These are phyloP conservation scores for Cladosporium sp. DNA, from an alignment of 2,329 filamentous ascomycete species.

Conservation along the genomic window DNA sequence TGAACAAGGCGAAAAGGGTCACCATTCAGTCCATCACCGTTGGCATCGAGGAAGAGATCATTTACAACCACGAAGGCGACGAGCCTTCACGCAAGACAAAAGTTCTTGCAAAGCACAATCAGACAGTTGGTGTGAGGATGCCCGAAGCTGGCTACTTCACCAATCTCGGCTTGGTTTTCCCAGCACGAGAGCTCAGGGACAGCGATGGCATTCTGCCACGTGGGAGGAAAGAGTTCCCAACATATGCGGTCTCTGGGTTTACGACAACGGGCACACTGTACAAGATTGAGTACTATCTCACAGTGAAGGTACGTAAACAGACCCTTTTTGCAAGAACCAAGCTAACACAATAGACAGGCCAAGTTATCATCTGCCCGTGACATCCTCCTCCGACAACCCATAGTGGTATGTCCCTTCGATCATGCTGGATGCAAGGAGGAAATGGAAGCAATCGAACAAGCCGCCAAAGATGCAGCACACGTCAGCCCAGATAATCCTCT, in stretches of 20 bases:
- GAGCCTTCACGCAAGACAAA: constrained; percentile 89
- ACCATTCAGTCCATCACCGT: constrained; percentile 93
- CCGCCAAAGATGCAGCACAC: constrained; percentile 84
- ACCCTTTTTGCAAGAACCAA: too few relatives aligned
- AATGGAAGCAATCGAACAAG: constrained; percentile 96
- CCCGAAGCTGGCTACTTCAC: constrained; percentile 90
- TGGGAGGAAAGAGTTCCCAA: constrained; percentile 80
- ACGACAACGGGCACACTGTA: constrained; percentile 92
- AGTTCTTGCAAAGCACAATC: constrained; percentile 76
- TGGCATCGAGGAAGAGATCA: constrained; percentile 93
- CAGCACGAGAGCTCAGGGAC: constrained; percentile 82
- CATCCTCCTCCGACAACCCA: constrained; percentile 82
- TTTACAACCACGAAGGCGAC: constrained; percentile 97
- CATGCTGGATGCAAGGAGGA: constrained; percentile 95
- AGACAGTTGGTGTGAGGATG: constrained; percentile 76
- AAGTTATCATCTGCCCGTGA: constrained; percentile 83
- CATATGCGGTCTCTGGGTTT: constrained; percentile 84
- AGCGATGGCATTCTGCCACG: constrained; percentile 80
- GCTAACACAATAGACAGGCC: constrained; percentile 53
- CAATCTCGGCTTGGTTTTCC: constrained; percentile 86
- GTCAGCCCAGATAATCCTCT: constrained; percentile 88
- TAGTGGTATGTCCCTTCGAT: constrained; percentile 93
- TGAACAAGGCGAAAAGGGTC: constrained; percentile 83
- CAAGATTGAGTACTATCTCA: constrained; percentile 96
- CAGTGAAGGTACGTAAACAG: constrained; percentile 67